Evolutionary conservation across 2,329 filamentous ascomycete genomes (phyloP).

Genomic region (Bipolaris bicolor): DNA sequence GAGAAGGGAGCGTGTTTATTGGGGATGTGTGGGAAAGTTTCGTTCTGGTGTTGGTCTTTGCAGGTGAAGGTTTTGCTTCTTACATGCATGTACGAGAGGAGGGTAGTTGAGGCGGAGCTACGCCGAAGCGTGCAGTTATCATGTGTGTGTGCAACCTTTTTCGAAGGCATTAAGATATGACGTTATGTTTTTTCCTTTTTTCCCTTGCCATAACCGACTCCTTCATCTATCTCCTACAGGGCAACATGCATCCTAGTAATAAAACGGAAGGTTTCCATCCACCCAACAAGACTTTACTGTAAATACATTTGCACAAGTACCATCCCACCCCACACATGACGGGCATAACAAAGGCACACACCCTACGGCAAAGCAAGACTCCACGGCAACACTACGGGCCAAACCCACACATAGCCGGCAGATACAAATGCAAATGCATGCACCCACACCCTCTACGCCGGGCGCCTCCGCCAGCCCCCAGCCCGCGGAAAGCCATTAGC

Average conservation of each 20-base stretch:
- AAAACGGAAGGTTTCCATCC: too few species aligned
- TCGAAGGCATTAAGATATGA: too few species aligned
- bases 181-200: not conserved
- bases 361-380: not conserved
- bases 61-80: not conserved
- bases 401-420: not conserved
- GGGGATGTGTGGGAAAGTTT: not conserved
- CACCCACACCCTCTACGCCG: not conserved
- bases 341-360: not conserved
- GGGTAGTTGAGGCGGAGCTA: not conserved
- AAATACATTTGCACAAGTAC: too few species aligned
- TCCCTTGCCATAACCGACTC: too few species aligned
- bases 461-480: not conserved
- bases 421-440: too few species aligned
- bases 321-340: not conserved
- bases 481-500: not conserved
- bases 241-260: too few species aligned
- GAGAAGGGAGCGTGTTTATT: not conserved
- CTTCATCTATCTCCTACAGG: not conserved
- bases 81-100: not conserved
- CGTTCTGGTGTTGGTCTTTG: not conserved
- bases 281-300: too few species aligned
- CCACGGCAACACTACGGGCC: not conserved
- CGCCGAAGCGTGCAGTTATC: too few species aligned
- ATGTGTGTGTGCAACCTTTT: not conserved